These are phyloP conservation scores for Epipyxis sp. DNA, from an alignment of 108 stramenopile species.

Conservation along the genomic window DNA sequence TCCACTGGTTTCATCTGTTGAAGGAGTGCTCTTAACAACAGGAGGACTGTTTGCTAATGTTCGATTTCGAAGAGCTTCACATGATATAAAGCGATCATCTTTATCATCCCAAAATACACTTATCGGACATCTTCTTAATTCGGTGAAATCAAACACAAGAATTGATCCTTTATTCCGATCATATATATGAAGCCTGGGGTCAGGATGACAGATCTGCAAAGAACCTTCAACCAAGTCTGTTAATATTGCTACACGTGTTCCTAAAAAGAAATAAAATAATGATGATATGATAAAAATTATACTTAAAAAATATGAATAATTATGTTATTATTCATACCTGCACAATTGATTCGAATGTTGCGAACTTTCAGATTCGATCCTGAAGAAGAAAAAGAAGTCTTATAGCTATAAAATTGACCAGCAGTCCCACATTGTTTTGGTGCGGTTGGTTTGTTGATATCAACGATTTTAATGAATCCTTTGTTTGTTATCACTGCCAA, in stretches of 20 bases:
- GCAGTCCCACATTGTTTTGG: slow-evolving; percentile 42
- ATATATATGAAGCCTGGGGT: slow-evolving; percentile 57
- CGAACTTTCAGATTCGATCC: slow-evolving; percentile 26
- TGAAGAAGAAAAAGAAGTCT: background rate
- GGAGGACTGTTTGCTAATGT: background rate
- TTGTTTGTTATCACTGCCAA: slow-evolving; percentile 57
- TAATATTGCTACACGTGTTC: slow-evolving; percentile 57
- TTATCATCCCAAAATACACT: slow-evolving; percentile 28
- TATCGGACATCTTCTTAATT: slow-evolving; percentile 16
- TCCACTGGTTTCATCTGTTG: background rate
- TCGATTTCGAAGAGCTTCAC: slow-evolving; percentile 9
- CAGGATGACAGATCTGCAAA: slow-evolving; percentile 37
- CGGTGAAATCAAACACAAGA: slow-evolving; percentile 42
- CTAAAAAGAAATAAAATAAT: no score
- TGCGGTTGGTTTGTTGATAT: slow-evolving; percentile 45
- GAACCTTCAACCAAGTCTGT: slow-evolving; percentile 40
- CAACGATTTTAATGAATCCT: slow-evolving; percentile 54
- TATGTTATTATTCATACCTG: no score
- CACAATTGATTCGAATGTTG: slow-evolving; percentile 55
- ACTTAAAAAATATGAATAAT: no score
- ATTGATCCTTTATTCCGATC: slow-evolving; percentile 49
- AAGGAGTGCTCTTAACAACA: background rate
- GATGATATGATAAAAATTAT: no score
- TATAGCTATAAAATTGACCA: slow-evolving; percentile 33
- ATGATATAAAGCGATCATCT: slow-evolving; percentile 28